Conservation (phyloP, 2,329 filamentous ascomycete genomes). For the Simplicillium aogashimaense region DNA sequence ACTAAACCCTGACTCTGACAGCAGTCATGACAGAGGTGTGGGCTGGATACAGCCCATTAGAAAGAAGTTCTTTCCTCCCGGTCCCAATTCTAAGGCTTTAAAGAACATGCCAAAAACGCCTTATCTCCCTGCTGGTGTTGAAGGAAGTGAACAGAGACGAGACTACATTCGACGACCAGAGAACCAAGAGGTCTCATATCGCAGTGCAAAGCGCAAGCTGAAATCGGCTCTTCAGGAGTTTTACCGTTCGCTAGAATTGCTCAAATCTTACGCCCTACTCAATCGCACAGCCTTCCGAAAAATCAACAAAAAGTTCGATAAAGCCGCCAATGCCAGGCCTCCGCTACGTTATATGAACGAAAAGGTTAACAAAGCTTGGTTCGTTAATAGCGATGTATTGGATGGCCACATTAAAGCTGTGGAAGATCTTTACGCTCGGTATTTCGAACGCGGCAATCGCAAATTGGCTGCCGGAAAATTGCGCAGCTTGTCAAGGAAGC, state of each 20-base stretch:
- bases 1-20: slow-evolving; percentile 10
- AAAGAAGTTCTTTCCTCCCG: slow-evolving; percentile 42
- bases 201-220: slow-evolving; percentile 80
- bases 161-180: slow-evolving; percentile 42
- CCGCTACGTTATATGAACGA: slow-evolving; percentile 78
- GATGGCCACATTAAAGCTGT: slow-evolving; percentile 72
- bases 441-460: slow-evolving; percentile 88
- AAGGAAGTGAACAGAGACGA: slow-evolving; percentile 22
- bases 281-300: slow-evolving; percentile 94
- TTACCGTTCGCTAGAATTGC: slow-evolving; percentile 80
- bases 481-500: slow-evolving; percentile 56
- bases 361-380: slow-evolving; percentile 83
- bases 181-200: slow-evolving; percentile 60
- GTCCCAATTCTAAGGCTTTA: slow-evolving; percentile 51
- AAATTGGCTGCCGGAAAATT: slow-evolving; percentile 87
- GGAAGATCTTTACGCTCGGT: slow-evolving; percentile 87
- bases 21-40: slow-evolving; percentile 11
- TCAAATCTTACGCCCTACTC: slow-evolving; percentile 83
- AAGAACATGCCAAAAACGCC: slow-evolving; percentile 44
- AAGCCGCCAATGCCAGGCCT: slow-evolving; percentile 69
- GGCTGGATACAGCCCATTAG: slow-evolving; percentile 44
- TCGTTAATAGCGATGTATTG: slow-evolving; percentile 78
- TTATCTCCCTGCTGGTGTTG: slow-evolving; percentile 18
- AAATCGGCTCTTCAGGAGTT: slow-evolving; percentile 89
- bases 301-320: slow-evolving; percentile 98